These are phyloP conservation scores for Strigomonas oncopelti DNA, from an alignment of 208 protist species.

Conservation along the genomic window DNA sequence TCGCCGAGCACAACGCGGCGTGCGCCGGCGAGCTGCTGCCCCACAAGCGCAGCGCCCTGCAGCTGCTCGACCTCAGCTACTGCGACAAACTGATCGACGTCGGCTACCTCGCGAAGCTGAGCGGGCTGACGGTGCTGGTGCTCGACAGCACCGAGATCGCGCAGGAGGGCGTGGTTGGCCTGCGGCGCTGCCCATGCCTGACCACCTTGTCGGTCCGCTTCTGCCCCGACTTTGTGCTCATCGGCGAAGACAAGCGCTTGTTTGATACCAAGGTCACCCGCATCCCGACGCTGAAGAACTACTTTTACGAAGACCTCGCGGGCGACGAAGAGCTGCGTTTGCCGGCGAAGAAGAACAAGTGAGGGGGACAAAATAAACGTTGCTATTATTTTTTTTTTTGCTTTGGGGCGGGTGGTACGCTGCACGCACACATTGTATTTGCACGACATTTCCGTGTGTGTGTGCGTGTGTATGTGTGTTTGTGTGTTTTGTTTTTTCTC, in stretches of 20 bases:
- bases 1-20: conserved; percentile 4
- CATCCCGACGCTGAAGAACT: conserved; percentile 36
- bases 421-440: neutral
- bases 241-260: conserved; percentile 16
- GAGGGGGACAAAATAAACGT: neutral
- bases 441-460: conserved; percentile 7
- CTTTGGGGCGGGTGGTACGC: no score
- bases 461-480: neutral
- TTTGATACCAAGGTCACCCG: conserved; percentile 24
- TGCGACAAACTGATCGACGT: conserved; percentile 46
- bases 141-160: conserved; percentile 57
- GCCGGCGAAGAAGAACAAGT: neutral
- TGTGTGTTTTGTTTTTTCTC: conserved; percentile 1
- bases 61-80: conserved; percentile 61
- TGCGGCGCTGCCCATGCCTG: conserved; percentile 26
- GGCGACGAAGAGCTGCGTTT: conserved; percentile 33
- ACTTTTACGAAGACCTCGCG: conserved; percentile 45
- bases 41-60: conserved; percentile 19
- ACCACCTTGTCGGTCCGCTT: conserved; percentile 43
- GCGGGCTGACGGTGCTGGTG: conserved; percentile 37
- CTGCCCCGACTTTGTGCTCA: conserved; percentile 47
- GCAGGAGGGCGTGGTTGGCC: conserved; percentile 27
- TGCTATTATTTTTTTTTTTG: neutral
- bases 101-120: conserved; percentile 26
- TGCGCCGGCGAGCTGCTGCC: conserved; percentile 14